Conservation (phyloP, 495 filamentous ascomycete genomes). For the Aspergillus avenaceus region DNA sequence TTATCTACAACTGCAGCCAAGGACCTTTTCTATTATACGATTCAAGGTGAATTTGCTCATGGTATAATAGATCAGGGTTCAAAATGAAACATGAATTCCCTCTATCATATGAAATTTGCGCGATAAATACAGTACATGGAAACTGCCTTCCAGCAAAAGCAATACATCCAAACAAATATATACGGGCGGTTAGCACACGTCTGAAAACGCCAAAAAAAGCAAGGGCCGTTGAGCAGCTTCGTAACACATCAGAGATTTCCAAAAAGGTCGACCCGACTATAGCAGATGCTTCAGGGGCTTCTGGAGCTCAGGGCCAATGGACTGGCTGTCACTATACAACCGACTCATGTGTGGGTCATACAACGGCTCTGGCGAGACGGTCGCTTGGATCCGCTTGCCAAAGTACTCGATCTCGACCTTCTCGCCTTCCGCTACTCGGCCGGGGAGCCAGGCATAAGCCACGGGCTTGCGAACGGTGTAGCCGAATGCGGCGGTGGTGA, state of each 20-base stretch:
- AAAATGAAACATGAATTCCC: too few relatives aligned
- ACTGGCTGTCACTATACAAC: constrained; percentile 3
- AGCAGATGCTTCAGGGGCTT: constrained; percentile 10
- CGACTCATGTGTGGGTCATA: constrained; percentile 28
- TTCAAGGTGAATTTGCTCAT: too few relatives aligned
- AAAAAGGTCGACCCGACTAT: background rate
- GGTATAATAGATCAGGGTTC: too few relatives aligned
- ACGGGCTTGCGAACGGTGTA: constrained; percentile 42
- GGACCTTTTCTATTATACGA: too few relatives aligned
- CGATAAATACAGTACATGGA: too few relatives aligned
- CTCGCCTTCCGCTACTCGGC: constrained; percentile 25
- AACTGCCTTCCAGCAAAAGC: too few relatives aligned
- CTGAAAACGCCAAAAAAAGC: background rate
- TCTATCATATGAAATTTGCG: too few relatives aligned
- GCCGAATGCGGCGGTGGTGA: constrained; percentile 46
- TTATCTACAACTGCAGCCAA: too few relatives aligned
- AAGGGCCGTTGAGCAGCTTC: too few relatives aligned
- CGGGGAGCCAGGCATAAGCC: constrained; percentile 45
- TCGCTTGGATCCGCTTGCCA: constrained; percentile 37
- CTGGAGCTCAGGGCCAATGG: constrained; percentile 1
- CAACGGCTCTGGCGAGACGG: constrained; percentile 32
- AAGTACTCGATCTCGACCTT: constrained; percentile 48
- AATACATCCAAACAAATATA: too few relatives aligned
- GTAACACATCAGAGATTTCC: too few relatives aligned
- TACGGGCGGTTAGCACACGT: too few relatives aligned